Base-by-base conservation (phyloP, 345 rosid genomes). In the Firmiana major region DNA sequence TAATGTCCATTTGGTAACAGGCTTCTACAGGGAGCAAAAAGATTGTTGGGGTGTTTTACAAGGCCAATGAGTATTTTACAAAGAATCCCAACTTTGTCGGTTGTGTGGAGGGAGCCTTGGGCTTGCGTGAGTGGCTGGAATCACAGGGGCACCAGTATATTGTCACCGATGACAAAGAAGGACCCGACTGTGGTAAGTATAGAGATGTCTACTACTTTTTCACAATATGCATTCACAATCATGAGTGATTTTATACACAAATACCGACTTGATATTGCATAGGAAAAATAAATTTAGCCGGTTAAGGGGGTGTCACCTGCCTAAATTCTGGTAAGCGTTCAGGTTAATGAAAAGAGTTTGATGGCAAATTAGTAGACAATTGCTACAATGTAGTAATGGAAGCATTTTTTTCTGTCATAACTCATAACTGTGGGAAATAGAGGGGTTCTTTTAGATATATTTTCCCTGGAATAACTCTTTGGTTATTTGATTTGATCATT, bases 41-140 rank as follows among this genome's bases (percentile, higher is more conserved):
- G 88, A 93, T 95, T 42, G 98, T 93, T 62, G 99, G 99, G 4
- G 99, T 95, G 66, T 95, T 95, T 85, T 95, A 95, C 90, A 95
- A 95, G 87, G 99, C 89, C 75, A 85, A 91, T 40, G 94, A 93
- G 79, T 91, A 90, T 66, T 94, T 91, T 73, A 19, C 87, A 15
- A 81, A 66, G 87, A 92, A 93, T 73, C 98, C 98, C 19, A 89
- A 93, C 75, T 91, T 95, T 78, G 79, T 93, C 51, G 96, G 98
- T 40, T 89, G 92, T 31, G 91, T 84, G 26, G 99, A 95, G 84
- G 79, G 88, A 76, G 95, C 89, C 4, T 82, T 92, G 76, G 99
- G 98, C 74, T 85, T 95, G 31, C 90, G 92, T 5, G 81, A 80
- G 24, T 95, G 94, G 98, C 87, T 95, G 3, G 91, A 92, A 79